A percentile compares a stretch with the other conserved stretches of the same genome.
Evolutionary conservation across 73 alveolate species (phyloP).

Genomic region (Halteria grandinella): DNA sequence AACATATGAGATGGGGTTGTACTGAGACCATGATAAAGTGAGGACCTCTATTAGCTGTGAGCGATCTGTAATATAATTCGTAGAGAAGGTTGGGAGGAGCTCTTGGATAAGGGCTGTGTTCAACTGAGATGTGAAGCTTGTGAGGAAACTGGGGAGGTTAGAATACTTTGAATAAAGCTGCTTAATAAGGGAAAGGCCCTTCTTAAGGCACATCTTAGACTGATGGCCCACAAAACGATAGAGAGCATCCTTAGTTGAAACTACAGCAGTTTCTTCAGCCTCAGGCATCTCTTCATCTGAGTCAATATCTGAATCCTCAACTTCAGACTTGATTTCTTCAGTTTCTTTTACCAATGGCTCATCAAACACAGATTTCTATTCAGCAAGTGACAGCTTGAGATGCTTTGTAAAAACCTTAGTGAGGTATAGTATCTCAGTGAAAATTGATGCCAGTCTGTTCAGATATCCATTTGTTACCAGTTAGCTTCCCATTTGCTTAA

Average conservation of each 20-base stretch:
- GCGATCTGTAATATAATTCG: slow-evolving; percentile 33
- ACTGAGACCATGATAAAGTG: slow-evolving; percentile 4
- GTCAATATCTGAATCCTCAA: neutral
- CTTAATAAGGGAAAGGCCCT: neutral
- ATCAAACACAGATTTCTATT: neutral
- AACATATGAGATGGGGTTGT: no score
- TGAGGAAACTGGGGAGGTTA: no score
- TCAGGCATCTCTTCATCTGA: neutral
- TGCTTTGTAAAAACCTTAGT: slow-evolving; percentile 2
- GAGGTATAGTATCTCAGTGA: slow-evolving; percentile 2
- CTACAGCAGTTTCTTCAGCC: no score
- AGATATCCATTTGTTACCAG: neutral
- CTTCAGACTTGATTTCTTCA: neutral
- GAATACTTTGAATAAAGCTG: slow-evolving; percentile 2
- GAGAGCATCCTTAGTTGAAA: neutral
- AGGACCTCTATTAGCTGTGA: slow-evolving; percentile 23
- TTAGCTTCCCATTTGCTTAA: slow-evolving; percentile 14
- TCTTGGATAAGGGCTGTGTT: no score
- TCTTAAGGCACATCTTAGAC: slow-evolving; percentile 22
- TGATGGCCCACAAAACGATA: slow-evolving; percentile 36
- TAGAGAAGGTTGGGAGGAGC: no score
- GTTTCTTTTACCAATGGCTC: no score
- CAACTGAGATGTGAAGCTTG: no score
- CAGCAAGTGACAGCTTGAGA: slow-evolving; percentile 1
- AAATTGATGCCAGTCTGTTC: neutral